Base-by-base conservation (phyloP, 2,329 filamentous ascomycete species). In the Botrytis elliptica region DNA sequence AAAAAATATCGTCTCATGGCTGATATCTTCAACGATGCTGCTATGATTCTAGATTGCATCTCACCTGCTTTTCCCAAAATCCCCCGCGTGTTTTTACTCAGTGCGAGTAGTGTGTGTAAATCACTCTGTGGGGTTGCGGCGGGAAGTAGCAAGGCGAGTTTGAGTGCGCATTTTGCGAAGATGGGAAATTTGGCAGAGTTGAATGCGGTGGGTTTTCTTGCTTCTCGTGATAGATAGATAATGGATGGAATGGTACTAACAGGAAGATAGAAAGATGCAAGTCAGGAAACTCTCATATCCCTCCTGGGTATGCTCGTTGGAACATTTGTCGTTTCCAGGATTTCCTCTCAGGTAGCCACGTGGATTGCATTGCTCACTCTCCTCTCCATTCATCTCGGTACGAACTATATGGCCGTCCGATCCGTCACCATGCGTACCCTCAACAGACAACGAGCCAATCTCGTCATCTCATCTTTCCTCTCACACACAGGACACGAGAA, bases 271-370 rank as follows among this genome's bases (percentile, higher is more conserved):
- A 91, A 97, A 87, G 95, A 98, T 81, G 94, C 94, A 20, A 97
- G 93, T 77, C 96, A 98, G 84, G 96, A 98, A 83, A 98, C 95
- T 0, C 90, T 97, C 33, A 93, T 99, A 73, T 95, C 93, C 3
- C 86, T 98, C 40, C 75, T 97, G 49, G 96, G 96, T 3, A 94
- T 98, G 88, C 86, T 97, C 70, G 89, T 88, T 22, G 96, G 96
- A 0, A 96, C 91, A 66, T 75, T 97, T 3, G 90, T 97, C 22
- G 93, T 98, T 29, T 92, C 92, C 49, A 85, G 88, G 76, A 89
- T 98, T 36, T 89, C 92, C 70, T 89, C 91, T 67, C 89, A 90
- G 73, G 82, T 85, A 22, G 89, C 91, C 16, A 97, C 96, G 55
- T 95, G 94, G 89, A 85, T 84, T 65, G 86, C 91, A 73, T 89